phyloP scores from a whole-genome alignment of 441 rosid genomes.

The Capsella rubella region DNA sequence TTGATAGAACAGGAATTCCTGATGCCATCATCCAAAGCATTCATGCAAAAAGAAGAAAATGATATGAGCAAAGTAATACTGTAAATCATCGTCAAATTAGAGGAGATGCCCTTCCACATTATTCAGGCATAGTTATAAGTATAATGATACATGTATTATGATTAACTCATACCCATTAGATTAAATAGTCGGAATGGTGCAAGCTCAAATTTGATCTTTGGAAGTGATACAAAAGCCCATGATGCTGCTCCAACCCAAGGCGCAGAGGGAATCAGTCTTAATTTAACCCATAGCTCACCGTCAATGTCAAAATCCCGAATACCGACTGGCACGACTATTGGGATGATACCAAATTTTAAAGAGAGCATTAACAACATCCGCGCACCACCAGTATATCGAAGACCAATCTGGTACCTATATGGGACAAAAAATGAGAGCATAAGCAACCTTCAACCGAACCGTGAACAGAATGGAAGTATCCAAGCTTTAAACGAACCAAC shows the following conservation, averaged over 20 bases:
- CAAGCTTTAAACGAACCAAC: conserved; percentile 14
- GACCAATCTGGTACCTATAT: conserved; percentile 92
- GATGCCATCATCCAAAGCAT: conserved; percentile 55
- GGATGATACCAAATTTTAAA: conserved; percentile 78
- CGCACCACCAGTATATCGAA: conserved; percentile 95
- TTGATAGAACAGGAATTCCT: conserved; percentile 98
- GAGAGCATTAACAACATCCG: conserved; percentile 88
- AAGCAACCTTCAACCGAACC: conserved; percentile 13
- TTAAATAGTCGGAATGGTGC: conserved; percentile 95
- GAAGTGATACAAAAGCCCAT: conserved; percentile 98
- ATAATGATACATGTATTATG: neutral
- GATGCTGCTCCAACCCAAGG: conserved; percentile 97
- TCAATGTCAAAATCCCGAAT: conserved; percentile 94
- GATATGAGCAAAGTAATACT: conserved; percentile 27
- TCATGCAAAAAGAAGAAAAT: conserved; percentile 49
- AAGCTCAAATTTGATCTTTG: conserved; percentile 89
- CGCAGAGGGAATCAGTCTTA: conserved; percentile 81
- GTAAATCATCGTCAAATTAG: conserved; percentile 4
- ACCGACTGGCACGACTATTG: conserved; percentile 88
- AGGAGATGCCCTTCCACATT: conserved; percentile 5
- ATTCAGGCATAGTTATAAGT: conserved; percentile 1
- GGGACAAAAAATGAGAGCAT: conserved; percentile 24
- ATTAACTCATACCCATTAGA: conserved; percentile 77
- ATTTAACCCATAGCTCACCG: conserved; percentile 98
- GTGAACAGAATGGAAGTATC: conserved; percentile 10